Percentiles rank a stretch among this genome's conserved stretches.
phyloP scores from a whole-genome alignment of 805 yeast genomes.

The Torulaspora delbrueckii region DNA sequence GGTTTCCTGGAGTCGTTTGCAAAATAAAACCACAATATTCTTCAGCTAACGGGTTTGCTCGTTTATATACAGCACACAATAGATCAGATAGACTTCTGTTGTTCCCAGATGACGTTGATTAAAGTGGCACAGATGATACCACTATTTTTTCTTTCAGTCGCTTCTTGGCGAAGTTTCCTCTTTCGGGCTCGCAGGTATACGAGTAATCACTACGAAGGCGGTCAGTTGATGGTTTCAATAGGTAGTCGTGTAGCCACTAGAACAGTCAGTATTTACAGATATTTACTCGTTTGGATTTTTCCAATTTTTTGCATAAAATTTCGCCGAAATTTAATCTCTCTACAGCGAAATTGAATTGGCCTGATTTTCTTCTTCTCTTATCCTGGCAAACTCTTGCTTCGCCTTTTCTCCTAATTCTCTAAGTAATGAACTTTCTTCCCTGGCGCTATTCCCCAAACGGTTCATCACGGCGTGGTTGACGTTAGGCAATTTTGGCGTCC shows the following conservation, averaged over 20 bases:
- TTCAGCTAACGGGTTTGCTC: slow-evolving; percentile 1
- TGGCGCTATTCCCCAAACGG: slow-evolving; percentile 47
- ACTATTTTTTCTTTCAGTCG: slow-evolving; percentile 2
- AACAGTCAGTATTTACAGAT: slow-evolving; percentile 7
- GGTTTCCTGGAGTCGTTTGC: background rate
- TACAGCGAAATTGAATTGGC: slow-evolving; percentile 9
- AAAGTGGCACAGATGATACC: background rate
- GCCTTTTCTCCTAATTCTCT: slow-evolving; percentile 46
- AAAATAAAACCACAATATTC: background rate
- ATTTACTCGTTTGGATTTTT: background rate
- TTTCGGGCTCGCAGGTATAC: slow-evolving; percentile 1
- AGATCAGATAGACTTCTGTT: background rate
- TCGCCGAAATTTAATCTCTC: slow-evolving; percentile 4
- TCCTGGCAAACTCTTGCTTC: slow-evolving; percentile 17
- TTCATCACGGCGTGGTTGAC: slow-evolving; percentile 60
- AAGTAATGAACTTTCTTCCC: slow-evolving; percentile 63
- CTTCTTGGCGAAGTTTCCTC: slow-evolving; percentile 3
- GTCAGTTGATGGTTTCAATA: background rate
- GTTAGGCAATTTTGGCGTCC: slow-evolving; percentile 49
- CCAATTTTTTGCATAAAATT: background rate
- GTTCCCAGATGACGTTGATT: background rate
- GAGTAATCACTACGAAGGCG: background rate
- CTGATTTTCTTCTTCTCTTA: slow-evolving; percentile 11
- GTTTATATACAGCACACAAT: slow-evolving; percentile 5
- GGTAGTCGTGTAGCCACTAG: background rate